A percentile compares a stretch with the other conserved stretches of the same genome.
Evolutionary conservation across 805 yeast species (phyloP).

Genomic region (Candida quercuum): DNA sequence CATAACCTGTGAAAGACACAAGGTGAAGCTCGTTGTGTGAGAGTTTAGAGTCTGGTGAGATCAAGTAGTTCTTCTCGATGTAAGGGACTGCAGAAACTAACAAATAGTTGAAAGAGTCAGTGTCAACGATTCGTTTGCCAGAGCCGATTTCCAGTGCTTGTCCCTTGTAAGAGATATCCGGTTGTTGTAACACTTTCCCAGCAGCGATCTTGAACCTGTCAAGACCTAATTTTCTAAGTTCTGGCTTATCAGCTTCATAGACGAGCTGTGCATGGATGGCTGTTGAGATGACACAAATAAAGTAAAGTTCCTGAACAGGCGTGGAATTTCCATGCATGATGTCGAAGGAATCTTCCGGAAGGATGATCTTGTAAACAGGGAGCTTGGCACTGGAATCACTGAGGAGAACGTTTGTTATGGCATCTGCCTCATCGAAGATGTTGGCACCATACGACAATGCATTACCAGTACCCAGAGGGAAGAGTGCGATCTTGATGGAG

Average conservation of each 20-base stretch:
- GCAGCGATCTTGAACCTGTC: slow-evolving; percentile 73
- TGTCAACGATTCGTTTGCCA: background rate
- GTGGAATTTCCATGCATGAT: background rate
- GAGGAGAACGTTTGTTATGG: slow-evolving; percentile 31
- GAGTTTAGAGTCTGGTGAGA: slow-evolving; percentile 21
- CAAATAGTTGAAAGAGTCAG: slow-evolving; percentile 5
- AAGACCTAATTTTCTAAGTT: slow-evolving; percentile 56
- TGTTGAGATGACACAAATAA: slow-evolving; percentile 73
- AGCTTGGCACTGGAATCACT: slow-evolving; percentile 13
- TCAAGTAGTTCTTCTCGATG: slow-evolving; percentile 15
- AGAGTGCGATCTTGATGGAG: slow-evolving; percentile 21
- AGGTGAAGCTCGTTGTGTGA: slow-evolving; percentile 12
- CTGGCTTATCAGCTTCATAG: slow-evolving; percentile 70
- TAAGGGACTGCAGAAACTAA: slow-evolving; percentile 14
- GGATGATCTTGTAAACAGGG: slow-evolving; percentile 28
- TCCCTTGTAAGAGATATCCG: slow-evolving; percentile 18
- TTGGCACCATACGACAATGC: slow-evolving; percentile 66
- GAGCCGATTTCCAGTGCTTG: background rate
- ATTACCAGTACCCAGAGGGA: slow-evolving; percentile 88
- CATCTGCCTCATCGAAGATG: slow-evolving; percentile 26
- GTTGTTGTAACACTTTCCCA: slow-evolving; percentile 36
- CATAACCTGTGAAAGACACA: slow-evolving; percentile 10
- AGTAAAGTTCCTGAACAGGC: slow-evolving; percentile 14
- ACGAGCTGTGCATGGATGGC: slow-evolving; percentile 84
- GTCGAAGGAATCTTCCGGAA: slow-evolving; percentile 23